These are phyloP conservation scores for Sporothrix phasma DNA, from an alignment of 2,329 filamentous ascomycete genomes.

Conservation along the genomic window DNA sequence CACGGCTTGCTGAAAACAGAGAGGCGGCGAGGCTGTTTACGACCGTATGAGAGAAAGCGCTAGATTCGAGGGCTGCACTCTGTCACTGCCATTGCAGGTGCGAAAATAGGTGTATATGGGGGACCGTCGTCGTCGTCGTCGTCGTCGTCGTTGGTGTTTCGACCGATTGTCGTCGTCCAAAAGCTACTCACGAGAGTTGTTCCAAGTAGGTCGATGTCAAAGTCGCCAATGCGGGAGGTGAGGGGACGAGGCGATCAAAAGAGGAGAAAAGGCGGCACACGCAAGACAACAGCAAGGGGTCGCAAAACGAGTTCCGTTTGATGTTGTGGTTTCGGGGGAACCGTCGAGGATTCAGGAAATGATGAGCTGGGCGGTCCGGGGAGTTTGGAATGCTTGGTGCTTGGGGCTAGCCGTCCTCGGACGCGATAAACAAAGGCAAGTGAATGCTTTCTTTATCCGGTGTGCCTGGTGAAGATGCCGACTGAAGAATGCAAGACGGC, in stretches of 20 bases:
- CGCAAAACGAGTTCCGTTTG: background rate
- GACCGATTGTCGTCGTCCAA: background rate
- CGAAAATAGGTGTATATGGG: background rate
- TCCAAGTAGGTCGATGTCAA: background rate
- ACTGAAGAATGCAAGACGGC: background rate
- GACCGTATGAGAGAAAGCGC: background rate
- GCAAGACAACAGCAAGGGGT: background rate
- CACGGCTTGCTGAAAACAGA: background rate
- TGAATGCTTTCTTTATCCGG: slow-evolving; percentile 15
- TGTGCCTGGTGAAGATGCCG: background rate
- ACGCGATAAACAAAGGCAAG: slow-evolving; percentile 18
- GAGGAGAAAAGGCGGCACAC: background rate
- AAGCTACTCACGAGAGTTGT: background rate
- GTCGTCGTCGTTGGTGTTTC: background rate
- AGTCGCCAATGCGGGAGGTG: background rate
- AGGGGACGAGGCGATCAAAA: background rate
- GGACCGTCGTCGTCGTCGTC: background rate
- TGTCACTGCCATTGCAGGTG: slow-evolving; percentile 14
- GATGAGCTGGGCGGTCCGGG: background rate
- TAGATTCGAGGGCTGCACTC: slow-evolving; percentile 1
- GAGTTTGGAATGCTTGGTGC: background rate
- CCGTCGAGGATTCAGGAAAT: background rate
- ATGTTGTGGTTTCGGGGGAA: background rate
- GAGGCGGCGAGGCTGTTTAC: background rate
- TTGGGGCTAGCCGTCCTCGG: background rate